Conservation (phyloP, 129 eudicot species). For the Pittosporum tobira region DNA sequence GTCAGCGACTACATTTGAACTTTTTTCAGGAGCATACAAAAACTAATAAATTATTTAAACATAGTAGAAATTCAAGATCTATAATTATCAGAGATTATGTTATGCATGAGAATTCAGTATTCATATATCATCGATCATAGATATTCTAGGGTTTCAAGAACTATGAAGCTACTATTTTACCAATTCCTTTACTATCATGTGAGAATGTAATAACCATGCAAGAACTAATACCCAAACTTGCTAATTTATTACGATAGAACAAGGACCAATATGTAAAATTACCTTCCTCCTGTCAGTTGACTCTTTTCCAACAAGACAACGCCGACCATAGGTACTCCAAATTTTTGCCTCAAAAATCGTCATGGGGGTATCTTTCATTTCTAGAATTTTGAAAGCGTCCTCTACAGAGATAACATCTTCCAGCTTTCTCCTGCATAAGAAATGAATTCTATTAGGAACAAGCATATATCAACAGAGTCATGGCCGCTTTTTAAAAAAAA, state of each 20-base stretch:
- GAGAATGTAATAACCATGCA: no score
- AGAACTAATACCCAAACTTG: neutral
- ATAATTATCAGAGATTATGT: no score
- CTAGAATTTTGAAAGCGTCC: constrained; percentile 26
- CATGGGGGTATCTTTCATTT: constrained; percentile 12
- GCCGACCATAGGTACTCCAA: constrained; percentile 7
- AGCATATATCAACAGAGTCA: neutral
- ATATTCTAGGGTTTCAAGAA: neutral
- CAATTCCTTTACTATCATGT: no score
- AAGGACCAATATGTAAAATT: constrained; percentile 12
- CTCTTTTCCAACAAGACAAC: constrained; percentile 3
- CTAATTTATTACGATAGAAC: neutral
- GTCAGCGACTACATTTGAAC: neutral
- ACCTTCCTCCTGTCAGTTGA: constrained; percentile 10
- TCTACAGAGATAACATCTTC: constrained; percentile 32
- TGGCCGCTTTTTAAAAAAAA: neutral
- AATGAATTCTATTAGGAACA: constrained; percentile 3
- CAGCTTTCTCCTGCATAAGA: constrained; percentile 33
- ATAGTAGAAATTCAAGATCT: no score
- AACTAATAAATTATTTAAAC: neutral
- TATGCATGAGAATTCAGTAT: no score
- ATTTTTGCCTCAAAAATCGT: constrained; percentile 5
- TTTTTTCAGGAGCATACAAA: neutral
- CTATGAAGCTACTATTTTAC: no score
- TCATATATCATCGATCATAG: constrained; percentile 2